A percentile compares a stretch with the other conserved stretches of the same genome.
Conservation (phyloP, 2,329 filamentous ascomycete species). For the Fusarium irregulare region DNA sequence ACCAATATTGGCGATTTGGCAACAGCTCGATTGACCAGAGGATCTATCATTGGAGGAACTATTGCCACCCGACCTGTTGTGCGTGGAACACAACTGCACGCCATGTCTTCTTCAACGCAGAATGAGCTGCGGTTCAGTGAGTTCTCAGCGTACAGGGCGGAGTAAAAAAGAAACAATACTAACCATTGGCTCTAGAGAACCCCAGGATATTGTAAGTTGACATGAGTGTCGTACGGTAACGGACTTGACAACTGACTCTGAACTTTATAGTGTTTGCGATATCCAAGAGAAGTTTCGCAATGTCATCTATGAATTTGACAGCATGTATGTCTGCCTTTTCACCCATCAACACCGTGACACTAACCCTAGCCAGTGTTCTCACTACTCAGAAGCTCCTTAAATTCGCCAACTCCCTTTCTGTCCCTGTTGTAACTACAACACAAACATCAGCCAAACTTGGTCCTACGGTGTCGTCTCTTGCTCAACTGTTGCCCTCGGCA, state of each 20-base stretch:
- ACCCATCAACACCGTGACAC: not conserved
- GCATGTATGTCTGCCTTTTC: conserved; percentile 67
- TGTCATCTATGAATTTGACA: conserved; percentile 86
- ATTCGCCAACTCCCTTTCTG: conserved; percentile 71
- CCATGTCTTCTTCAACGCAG: conserved; percentile 29
- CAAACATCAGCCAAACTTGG: conserved; percentile 85
- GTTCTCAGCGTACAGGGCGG: conserved; percentile 20
- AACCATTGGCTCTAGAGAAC: conserved; percentile 53
- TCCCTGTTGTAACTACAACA: conserved; percentile 88
- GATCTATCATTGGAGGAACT: not conserved
- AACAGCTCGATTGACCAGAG: not conserved
- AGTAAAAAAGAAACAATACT: conserved; percentile 8
- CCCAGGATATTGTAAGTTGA: conserved; percentile 58
- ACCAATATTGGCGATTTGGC: conserved; percentile 5
- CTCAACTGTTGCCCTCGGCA: conserved; percentile 62
- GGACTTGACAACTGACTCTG: not conserved
- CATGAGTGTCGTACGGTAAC: conserved; percentile 58
- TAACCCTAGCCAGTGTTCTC: conserved; percentile 63
- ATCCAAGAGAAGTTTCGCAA: conserved; percentile 92
- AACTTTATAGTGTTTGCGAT: conserved; percentile 79
- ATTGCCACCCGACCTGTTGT: not conserved
- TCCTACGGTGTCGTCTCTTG: conserved; percentile 79
- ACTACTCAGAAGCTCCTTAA: conserved; percentile 76
- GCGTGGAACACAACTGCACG: conserved; percentile 10
- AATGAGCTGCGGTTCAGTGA: conserved; percentile 51